These are phyloP conservation scores for Dacryopinax primogenitus DNA, from an alignment of 768 basidiomycete species.

Conservation along the genomic window DNA sequence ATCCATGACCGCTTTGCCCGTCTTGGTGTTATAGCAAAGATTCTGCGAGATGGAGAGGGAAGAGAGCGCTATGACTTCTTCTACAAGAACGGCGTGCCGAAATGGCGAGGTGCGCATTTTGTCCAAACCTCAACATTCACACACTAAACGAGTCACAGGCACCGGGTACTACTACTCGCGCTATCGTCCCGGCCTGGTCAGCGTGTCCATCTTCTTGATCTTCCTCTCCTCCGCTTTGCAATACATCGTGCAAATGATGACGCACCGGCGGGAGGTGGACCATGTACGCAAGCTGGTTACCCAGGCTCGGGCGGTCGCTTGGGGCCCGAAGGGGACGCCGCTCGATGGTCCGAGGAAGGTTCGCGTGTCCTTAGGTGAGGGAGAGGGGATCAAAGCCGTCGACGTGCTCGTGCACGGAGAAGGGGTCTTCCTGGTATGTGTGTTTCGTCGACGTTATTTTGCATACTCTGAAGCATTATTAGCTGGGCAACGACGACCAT, in stretches of 20 bases:
- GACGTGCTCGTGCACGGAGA: conserved; percentile 73
- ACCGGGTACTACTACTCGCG: conserved; percentile 94
- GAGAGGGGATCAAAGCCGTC: conserved; percentile 38
- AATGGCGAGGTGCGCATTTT: conserved; percentile 54
- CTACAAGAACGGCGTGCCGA: conserved; percentile 94
- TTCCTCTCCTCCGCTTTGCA: conserved; percentile 71
- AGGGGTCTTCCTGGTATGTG: conserved; percentile 59
- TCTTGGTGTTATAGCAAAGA: conserved; percentile 70
- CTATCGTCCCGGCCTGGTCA: conserved; percentile 83
- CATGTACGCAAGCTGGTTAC: conserved; percentile 49
- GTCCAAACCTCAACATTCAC: background rate
- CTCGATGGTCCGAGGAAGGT: conserved; percentile 58
- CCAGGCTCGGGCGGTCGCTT: conserved; percentile 60
- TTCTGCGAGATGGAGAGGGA: conserved; percentile 61
- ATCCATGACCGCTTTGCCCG: conserved; percentile 85
- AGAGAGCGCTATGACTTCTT: conserved; percentile 68
- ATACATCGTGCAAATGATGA: conserved; percentile 63
- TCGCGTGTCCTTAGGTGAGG: conserved; percentile 21
- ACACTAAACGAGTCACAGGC: conserved; percentile 22
- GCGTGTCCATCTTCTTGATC: conserved; percentile 63
- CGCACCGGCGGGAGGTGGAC: conserved; percentile 56
- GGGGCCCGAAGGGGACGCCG: conserved; percentile 66
- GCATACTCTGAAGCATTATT: conserved; percentile 5
- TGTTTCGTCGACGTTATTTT: conserved; percentile 14
- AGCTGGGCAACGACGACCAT: conserved; percentile 48